Conservation (phyloP, 83 land plant genomes). For the Picea mariana region DNA sequence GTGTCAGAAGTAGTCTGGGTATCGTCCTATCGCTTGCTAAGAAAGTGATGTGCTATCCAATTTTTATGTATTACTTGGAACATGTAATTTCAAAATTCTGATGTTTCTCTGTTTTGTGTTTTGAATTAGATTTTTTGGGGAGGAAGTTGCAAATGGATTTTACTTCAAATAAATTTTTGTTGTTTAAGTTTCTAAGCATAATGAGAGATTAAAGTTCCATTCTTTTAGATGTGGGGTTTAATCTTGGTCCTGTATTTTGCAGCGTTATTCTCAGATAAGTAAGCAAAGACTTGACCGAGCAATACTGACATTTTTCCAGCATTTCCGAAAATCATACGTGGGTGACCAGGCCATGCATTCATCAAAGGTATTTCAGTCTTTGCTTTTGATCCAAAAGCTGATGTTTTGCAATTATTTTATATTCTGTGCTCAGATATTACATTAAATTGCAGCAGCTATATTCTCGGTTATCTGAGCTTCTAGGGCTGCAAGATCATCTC, state of each 20-base stretch:
- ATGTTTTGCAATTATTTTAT: conserved; percentile 3
- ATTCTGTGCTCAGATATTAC: conserved; percentile 3
- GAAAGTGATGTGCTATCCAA: not conserved
- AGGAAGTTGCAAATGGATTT: not conserved
- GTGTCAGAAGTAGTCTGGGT: too few species aligned
- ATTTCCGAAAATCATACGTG: conserved; percentile 90
- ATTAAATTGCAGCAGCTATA: conserved; percentile 80
- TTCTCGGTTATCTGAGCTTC: conserved; percentile 86
- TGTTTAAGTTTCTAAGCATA: not conserved
- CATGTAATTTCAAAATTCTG: not conserved
- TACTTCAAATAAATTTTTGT: not conserved
- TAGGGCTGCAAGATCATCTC: conserved; percentile 89
- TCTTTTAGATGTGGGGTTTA: not conserved
- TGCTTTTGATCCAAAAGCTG: not conserved
- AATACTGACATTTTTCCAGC: conserved; percentile 85
- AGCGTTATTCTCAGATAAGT: conserved; percentile 80
- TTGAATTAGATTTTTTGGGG: too few species aligned
- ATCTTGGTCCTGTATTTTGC: conserved; percentile 17
- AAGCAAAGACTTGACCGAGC: conserved; percentile 96
- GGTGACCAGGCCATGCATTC: conserved; percentile 98
- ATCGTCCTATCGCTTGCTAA: not conserved
- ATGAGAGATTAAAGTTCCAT: not conserved
- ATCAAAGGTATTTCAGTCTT: conserved; percentile 61
- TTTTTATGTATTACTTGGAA: not conserved
- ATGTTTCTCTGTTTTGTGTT: not conserved